Evolutionary conservation across 257 asterid species (phyloP).

Genomic region (Anisodus acutangulus): DNA sequence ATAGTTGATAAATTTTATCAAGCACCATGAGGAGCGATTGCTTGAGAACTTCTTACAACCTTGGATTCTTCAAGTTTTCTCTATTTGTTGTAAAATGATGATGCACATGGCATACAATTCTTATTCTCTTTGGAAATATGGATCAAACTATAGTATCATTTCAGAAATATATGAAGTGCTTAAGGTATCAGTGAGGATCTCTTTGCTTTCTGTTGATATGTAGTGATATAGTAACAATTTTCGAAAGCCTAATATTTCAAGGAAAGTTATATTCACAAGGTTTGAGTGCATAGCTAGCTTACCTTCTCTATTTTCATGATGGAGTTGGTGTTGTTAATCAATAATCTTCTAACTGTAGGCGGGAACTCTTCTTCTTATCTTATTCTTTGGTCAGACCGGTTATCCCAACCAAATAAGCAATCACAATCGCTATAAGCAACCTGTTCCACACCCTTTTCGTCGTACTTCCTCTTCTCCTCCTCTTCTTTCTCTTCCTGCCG

Average conservation of each 20-base stretch:
- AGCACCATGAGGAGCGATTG: neutral
- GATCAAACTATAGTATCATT: neutral
- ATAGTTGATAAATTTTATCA: neutral
- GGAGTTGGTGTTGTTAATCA: conserved; percentile 1
- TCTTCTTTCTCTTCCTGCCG: neutral
- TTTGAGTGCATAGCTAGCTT: neutral
- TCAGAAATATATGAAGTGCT: neutral
- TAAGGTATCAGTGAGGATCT: neutral
- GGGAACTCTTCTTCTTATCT: neutral
- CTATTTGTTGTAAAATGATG: neutral
- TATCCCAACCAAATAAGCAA: neutral
- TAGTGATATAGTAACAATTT: neutral
- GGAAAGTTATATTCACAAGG: neutral
- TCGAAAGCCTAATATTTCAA: neutral
- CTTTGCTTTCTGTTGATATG: neutral
- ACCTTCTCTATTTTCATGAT: neutral
- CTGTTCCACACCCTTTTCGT: neutral
- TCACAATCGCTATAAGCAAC: neutral
- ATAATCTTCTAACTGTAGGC: neutral
- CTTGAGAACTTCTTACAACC: neutral
- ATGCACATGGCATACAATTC: neutral
- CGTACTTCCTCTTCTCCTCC: neutral
- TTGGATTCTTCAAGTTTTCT: neutral
- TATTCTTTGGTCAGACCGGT: neutral
- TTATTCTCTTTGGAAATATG: neutral